Base-by-base conservation (phyloP, 768 basidiomycete species). In the Coprinopsis marcescibilis region DNA sequence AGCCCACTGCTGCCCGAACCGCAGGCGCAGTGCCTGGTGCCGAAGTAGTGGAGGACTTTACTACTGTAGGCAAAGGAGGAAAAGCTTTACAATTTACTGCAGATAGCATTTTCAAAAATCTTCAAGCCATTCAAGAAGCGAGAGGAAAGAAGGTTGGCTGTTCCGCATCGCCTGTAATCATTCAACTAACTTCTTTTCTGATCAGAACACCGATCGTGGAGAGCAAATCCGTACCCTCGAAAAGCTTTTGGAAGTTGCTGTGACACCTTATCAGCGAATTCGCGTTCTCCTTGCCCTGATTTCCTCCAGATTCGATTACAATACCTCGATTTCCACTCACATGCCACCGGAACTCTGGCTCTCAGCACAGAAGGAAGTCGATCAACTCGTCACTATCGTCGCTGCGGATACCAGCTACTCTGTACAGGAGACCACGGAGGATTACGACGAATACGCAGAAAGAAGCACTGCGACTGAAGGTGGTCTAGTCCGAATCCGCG, bases 271-370 rank as follows among this genome's bases (percentile, higher is more conserved):
- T 64, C 91, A 95, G 60, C 83, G 82, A 54, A 93, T 99, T 50
- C 86, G 96, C 45, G 91, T 99, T 25, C 81, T 98, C 26, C 80
- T 99, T 43, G 87, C 93, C 13, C 78, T 98, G 45, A 80, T 98
- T 56, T 92, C 94, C 2, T 89, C 93, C 7, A 87, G 93, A 35
- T 96, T 98, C 62, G 96, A 99, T 69, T 98, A 96, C 72, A 94
- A 92, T 63, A 85, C 90, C 19, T 89, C 85, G 17, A 78, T 85
- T 46, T 72, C 85, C 6, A 78, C 83, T 1, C 82, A 91, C 60
- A 96, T 99, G 85, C 92, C 96, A 5, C 72, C 85, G 50, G 94
- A 97, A 30, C 76, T 90, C 38, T 98, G 96, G 96, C 62, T 84
- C 6, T 72, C 83, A 13, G 91, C 94, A 1, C 88, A 91, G 60